Evolutionary conservation across 192 early-diverging fungal species (phyloP).

Genomic region (Backusella macrospora): DNA sequence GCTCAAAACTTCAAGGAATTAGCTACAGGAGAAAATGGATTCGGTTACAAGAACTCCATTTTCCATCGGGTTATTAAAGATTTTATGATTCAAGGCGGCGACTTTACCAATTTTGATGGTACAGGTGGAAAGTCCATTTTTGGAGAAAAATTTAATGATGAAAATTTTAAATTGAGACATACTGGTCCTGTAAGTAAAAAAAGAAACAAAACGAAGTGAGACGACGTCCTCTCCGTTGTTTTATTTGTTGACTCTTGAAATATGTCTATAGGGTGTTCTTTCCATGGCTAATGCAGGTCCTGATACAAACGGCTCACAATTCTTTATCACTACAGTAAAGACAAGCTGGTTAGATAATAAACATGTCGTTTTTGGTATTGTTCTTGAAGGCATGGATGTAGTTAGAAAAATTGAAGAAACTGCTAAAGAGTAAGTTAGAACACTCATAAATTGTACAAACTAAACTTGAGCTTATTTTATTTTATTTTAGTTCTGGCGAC

Average conservation of each 20-base stretch:
- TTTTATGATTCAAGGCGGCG: slow-evolving; percentile 86
- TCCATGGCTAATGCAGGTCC: slow-evolving; percentile 81
- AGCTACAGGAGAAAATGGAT: slow-evolving; percentile 84
- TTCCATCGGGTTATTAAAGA: slow-evolving; percentile 77
- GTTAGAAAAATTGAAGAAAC: slow-evolving; percentile 75
- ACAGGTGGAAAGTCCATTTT: slow-evolving; percentile 72
- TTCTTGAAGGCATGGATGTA: slow-evolving; percentile 75
- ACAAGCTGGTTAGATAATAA: slow-evolving; percentile 86
- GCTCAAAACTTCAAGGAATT: slow-evolving; percentile 93
- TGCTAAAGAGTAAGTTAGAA: slow-evolving; percentile 47
- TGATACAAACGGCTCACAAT: slow-evolving; percentile 87
- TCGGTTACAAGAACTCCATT: slow-evolving; percentile 68
- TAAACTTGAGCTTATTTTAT: too few relatives aligned
- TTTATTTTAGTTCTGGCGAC: slow-evolving; percentile 53
- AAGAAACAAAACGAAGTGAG: slow-evolving; percentile 51
- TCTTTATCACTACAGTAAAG: slow-evolving; percentile 88
- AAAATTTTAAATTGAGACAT: slow-evolving; percentile 78
- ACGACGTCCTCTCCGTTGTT: slow-evolving; percentile 79
- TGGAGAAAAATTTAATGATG: slow-evolving; percentile 80
- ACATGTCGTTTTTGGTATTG: slow-evolving; percentile 94
- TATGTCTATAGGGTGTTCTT: slow-evolving; percentile 61
- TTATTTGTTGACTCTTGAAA: slow-evolving; percentile 73
- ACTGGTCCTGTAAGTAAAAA: slow-evolving; percentile 78
- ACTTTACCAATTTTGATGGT: slow-evolving; percentile 73
- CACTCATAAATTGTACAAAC: too few relatives aligned